Evolutionary conservation across 2,329 filamentous ascomycete genomes (phyloP).

Genomic region (Penicillium digitatum): DNA sequence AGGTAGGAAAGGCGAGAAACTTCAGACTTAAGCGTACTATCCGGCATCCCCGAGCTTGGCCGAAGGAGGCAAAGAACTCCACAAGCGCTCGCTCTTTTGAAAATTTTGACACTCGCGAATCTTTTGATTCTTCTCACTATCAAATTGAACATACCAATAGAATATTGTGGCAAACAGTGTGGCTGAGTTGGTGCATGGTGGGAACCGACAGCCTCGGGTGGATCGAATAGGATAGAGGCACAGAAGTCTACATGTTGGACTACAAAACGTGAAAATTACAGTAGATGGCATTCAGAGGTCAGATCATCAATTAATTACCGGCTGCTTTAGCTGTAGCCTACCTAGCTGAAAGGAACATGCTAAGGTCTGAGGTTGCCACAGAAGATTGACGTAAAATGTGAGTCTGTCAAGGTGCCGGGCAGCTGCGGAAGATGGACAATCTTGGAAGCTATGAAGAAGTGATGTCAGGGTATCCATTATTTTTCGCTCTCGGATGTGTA

Average conservation of each 20-base stretch:
- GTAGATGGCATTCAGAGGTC: neutral
- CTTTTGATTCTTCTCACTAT: neutral
- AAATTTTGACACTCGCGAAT: neutral
- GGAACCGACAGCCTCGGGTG: neutral
- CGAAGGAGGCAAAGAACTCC: neutral
- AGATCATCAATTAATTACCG: too few species aligned
- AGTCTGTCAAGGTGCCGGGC: neutral
- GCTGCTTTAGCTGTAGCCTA: neutral
- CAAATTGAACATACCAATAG: neutral
- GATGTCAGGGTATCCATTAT: slow-evolving; percentile 1
- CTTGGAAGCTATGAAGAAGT: neutral
- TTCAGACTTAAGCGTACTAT: neutral
- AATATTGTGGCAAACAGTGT: neutral
- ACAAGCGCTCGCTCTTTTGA: neutral
- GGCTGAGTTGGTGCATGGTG: neutral
- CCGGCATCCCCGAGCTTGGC: neutral
- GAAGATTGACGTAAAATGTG: neutral
- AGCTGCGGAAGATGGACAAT: neutral
- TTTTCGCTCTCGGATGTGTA: neutral
- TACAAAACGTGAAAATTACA: neutral
- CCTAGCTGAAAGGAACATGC: too few species aligned
- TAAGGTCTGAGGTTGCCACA: neutral
- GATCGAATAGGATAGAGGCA: too few species aligned
- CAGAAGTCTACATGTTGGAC: neutral
- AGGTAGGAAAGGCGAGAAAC: neutral